These are phyloP conservation scores for Solanum pimpinellifolium DNA, from an alignment of 257 asterid genomes.

Conservation along the genomic window DNA sequence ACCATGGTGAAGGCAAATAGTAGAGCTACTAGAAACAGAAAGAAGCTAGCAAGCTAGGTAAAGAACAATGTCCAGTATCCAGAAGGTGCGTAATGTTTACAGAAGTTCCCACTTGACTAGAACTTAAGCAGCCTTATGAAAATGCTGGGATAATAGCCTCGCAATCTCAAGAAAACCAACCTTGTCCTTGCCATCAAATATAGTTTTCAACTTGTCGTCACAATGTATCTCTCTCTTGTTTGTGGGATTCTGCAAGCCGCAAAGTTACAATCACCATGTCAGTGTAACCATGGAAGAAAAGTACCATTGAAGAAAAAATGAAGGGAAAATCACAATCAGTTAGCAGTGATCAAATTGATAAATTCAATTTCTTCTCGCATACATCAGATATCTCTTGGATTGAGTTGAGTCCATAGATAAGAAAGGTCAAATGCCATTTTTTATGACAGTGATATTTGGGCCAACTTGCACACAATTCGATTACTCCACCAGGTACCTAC, in stretches of 20 bases:
- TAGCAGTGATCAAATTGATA: not conserved
- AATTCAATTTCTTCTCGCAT: not conserved
- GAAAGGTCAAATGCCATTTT: not conserved
- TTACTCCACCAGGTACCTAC: not conserved
- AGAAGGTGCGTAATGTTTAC: not conserved
- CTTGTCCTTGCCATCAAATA: constrained; percentile 47
- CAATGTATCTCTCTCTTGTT: constrained; percentile 52
- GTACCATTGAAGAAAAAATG: not conserved
- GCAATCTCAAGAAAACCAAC: constrained; percentile 44
- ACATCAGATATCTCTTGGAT: not conserved
- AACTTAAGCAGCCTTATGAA: constrained; percentile 24
- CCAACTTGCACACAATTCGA: not conserved
- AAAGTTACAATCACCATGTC: not conserved
- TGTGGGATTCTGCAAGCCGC: constrained; percentile 34
- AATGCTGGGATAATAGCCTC: constrained; percentile 38
- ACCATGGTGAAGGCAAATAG: not conserved
- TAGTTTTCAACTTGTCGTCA: constrained; percentile 47
- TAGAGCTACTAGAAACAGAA: not conserved
- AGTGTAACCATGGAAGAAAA: not conserved
- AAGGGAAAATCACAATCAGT: not conserved
- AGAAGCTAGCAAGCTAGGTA: not conserved
- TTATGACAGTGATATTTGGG: not conserved
- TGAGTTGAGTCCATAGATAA: not conserved
- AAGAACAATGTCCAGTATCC: not conserved
- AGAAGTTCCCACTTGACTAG: not conserved